phyloP scores from a whole-genome alignment of 106 monocot species.

The Iris macrosiphon region DNA sequence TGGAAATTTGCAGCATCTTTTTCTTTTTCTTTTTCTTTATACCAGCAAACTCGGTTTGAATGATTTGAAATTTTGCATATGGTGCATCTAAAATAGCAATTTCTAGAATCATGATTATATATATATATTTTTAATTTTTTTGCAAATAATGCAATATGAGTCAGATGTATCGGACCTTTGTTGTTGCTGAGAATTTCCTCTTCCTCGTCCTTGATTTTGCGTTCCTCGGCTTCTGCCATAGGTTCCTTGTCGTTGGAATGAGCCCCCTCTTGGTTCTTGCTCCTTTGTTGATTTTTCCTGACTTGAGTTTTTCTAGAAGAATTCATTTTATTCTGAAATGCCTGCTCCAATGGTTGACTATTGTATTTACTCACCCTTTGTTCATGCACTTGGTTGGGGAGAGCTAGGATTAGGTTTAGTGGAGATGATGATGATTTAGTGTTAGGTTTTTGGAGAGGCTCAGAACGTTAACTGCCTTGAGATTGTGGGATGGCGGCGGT shows the following conservation, averaged over 20 bases:
- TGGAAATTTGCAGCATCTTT: not conserved
- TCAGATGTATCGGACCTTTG: not conserved
- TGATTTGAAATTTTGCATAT: constrained; percentile 10
- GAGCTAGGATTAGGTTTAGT: too few species aligned
- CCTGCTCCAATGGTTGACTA: not conserved
- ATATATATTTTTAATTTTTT: too few species aligned
- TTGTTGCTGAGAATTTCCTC: not conserved
- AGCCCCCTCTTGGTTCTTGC: not conserved
- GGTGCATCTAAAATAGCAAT: constrained; percentile 3
- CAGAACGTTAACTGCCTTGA: too few species aligned
- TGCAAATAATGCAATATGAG: constrained; percentile 4
- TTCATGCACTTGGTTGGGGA: constrained; percentile 6
- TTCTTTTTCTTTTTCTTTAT: constrained; percentile 2
- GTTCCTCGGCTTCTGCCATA: not conserved
- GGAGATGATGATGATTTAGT: too few species aligned
- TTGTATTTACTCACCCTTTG: not conserved
- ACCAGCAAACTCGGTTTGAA: constrained; percentile 3
- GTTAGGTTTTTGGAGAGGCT: too few species aligned
- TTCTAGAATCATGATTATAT: not conserved
- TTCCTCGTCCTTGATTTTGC: not conserved
- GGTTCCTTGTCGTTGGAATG: not conserved
- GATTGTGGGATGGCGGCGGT: too few species aligned
- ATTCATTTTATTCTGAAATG: not conserved
- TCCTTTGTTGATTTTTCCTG: not conserved
- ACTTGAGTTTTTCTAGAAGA: not conserved